Percentiles rank a stretch among this genome's conserved stretches.
Conservation (phyloP, 371 early-diverging fungal genomes). For the Lichtheimia hyalospora region DNA sequence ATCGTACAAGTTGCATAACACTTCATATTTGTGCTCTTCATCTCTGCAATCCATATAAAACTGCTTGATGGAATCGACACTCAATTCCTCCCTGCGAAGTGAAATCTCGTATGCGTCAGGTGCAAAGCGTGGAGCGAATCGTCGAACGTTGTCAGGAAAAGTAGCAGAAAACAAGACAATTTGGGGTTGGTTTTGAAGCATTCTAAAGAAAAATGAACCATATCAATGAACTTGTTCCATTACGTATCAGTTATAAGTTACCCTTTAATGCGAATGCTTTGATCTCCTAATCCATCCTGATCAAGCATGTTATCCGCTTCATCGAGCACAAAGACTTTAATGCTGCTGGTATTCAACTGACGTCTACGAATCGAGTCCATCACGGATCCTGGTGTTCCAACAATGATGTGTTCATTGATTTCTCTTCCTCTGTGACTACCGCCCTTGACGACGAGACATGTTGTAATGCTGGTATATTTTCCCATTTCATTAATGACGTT, state of each 20-base stretch:
- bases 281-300: slow-evolving; percentile 85
- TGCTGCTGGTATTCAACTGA: slow-evolving; percentile 50
- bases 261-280: slow-evolving; percentile 80
- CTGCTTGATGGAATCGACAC: slow-evolving; percentile 96
- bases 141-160: slow-evolving; percentile 80
- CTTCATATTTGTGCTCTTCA: slow-evolving; percentile 80
- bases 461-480: slow-evolving; percentile 77
- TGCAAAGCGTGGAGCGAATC: slow-evolving; percentile 78
- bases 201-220: slow-evolving; percentile 23
- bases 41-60: slow-evolving; percentile 93
- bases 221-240: neutral
- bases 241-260: slow-evolving; percentile 41
- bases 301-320: slow-evolving; percentile 97
- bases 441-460: slow-evolving; percentile 79
- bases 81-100: slow-evolving; percentile 86
- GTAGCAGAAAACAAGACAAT: slow-evolving; percentile 98
- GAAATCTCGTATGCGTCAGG: slow-evolving; percentile 86
- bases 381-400: slow-evolving; percentile 99
- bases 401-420: slow-evolving; percentile 79
- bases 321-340: slow-evolving; percentile 87
- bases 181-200: slow-evolving; percentile 72
- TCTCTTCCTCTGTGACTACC: slow-evolving; percentile 43
- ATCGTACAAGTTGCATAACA: slow-evolving; percentile 87
- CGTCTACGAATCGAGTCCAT: slow-evolving; percentile 67
- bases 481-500: slow-evolving; percentile 90